Evolutionary conservation across 257 asterid genomes (phyloP).

Genomic region (Solanum chmielewskii): DNA sequence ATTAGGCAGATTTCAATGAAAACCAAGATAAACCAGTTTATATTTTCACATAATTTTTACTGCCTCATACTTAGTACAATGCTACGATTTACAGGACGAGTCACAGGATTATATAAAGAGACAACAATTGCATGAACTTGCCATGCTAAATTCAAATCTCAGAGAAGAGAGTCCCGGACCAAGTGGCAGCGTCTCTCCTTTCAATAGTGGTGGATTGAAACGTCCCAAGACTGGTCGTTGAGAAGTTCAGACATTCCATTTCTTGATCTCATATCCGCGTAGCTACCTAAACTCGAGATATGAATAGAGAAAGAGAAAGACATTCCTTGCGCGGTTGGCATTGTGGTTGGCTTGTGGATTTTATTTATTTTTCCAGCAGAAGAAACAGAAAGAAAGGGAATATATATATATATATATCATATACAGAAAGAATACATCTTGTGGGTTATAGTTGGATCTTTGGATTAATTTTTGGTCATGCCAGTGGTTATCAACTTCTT

Average conservation of each 20-base stretch:
- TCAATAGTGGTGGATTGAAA: conserved; percentile 85
- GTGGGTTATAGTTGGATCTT: conserved; percentile 11
- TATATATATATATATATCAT: background rate
- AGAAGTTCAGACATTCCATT: background rate
- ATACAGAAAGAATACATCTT: background rate
- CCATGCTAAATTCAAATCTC: conserved; percentile 79
- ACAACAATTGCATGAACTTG: conserved; percentile 93
- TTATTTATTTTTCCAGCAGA: conserved; percentile 10
- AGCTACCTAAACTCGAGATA: conserved; percentile 1
- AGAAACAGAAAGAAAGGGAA: conserved; percentile 16
- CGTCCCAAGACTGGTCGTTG: conserved; percentile 94
- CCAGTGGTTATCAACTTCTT: conserved; percentile 9
- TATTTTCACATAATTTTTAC: background rate
- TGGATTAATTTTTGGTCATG: conserved; percentile 9
- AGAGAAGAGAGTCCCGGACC: conserved; percentile 99
- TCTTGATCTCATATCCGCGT: background rate
- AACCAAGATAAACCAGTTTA: background rate
- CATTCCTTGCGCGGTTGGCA: background rate
- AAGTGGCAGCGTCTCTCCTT: conserved; percentile 89
- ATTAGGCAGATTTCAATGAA: background rate
- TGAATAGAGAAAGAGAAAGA: conserved; percentile 6
- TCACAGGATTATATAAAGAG: conserved; percentile 87
- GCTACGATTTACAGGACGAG: conserved; percentile 52
- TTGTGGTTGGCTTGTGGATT: conserved; percentile 10
- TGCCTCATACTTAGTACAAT: background rate